Evolutionary conservation across 192 early-diverging fungal genomes (phyloP).

Genomic region (Gamsiella multidivaricata): DNA sequence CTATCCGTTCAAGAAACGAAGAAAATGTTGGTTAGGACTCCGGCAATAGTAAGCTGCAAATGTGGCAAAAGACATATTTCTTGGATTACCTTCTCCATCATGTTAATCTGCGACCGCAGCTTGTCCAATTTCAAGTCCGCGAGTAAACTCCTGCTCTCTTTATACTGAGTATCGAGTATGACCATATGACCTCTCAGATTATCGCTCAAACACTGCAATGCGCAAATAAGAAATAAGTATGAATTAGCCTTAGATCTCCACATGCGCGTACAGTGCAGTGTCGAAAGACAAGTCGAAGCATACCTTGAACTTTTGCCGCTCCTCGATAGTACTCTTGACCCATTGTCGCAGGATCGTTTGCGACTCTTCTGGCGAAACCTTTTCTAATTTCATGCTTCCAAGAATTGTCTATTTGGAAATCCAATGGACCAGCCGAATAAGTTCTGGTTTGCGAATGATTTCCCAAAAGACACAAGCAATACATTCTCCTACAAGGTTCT

Average conservation of each 20-base stretch:
- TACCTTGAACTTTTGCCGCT: slow-evolving; percentile 30
- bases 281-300: not conserved
- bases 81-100: slow-evolving; percentile 36
- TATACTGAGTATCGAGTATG: slow-evolving; percentile 14
- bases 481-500: not conserved
- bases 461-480: no score
- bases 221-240: not conserved
- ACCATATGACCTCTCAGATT: slow-evolving; percentile 12
- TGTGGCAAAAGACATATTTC: no score
- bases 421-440: not conserved
- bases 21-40: not conserved
- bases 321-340: slow-evolving; percentile 41
- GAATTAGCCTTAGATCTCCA: not conserved
- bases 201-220: slow-evolving; percentile 13
- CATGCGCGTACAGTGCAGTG: not conserved
- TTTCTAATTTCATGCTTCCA: slow-evolving; percentile 25
- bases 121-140: slow-evolving; percentile 23
- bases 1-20: slow-evolving; percentile 15
- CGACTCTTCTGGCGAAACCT: slow-evolving; percentile 24
- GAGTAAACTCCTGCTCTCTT: slow-evolving; percentile 21
- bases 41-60: no score
- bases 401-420: slow-evolving; percentile 23
- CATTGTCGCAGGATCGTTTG: slow-evolving; percentile 22
- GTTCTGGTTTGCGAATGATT: no score
- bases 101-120: slow-evolving; percentile 3